These are phyloP conservation scores for Fonsecaea monophora DNA, from an alignment of 2,329 filamentous ascomycete species.

Conservation along the genomic window DNA sequence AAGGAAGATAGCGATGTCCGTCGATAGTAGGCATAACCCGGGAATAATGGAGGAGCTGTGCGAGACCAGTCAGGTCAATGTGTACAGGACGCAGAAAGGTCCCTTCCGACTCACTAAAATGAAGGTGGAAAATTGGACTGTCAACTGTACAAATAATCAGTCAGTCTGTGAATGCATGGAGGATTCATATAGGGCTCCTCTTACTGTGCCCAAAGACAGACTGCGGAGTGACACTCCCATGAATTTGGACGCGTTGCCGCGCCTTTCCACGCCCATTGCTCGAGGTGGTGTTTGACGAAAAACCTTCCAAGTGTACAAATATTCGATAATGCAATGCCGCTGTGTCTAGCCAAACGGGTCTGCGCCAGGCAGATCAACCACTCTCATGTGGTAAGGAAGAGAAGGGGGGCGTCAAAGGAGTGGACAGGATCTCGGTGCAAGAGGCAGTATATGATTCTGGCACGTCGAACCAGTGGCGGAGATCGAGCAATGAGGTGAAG, in stretches of 20 bases:
- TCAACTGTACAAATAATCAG: slow-evolving; percentile 46
- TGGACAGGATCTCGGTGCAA: slow-evolving; percentile 29
- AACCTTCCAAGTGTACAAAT: neutral
- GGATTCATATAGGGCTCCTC: neutral
- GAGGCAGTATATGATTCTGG: slow-evolving; percentile 13
- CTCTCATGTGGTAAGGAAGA: slow-evolving; percentile 20
- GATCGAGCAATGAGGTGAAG: slow-evolving; percentile 18
- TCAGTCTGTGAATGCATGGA: slow-evolving; percentile 1
- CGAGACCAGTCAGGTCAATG: slow-evolving; percentile 26
- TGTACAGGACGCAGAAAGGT: neutral
- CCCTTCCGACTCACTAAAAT: slow-evolving; percentile 48
- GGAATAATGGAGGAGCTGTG: slow-evolving; percentile 89
- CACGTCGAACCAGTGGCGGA: slow-evolving; percentile 24
- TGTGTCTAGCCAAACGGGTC: slow-evolving; percentile 8
- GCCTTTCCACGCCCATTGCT: slow-evolving; percentile 32
- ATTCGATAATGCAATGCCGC: slow-evolving; percentile 9
- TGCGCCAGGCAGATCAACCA: slow-evolving; percentile 31
- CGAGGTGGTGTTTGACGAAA: slow-evolving; percentile 3
- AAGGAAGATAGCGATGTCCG: slow-evolving; percentile 89
- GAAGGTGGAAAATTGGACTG: slow-evolving; percentile 53
- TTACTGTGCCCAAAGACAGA: slow-evolving; percentile 51
- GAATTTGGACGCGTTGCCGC: slow-evolving; percentile 40
- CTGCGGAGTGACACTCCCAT: slow-evolving; percentile 45
- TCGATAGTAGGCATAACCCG: slow-evolving; percentile 85
- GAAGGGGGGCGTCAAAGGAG: slow-evolving; percentile 30